Conservation (phyloP, 805 yeast genomes). For the Pichia deserticola region DNA sequence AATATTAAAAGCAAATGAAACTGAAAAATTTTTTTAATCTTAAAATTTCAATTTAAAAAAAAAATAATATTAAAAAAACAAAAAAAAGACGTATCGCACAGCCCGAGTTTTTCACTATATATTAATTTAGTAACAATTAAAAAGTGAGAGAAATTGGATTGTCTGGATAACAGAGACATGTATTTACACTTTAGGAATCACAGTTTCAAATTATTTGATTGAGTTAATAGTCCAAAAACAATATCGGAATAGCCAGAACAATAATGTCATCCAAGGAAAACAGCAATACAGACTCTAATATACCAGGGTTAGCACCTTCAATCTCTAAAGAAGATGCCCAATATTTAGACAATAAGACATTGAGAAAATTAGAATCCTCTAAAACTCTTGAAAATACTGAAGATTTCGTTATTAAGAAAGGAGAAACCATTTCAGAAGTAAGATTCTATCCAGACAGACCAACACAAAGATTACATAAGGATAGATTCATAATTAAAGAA, state of each 20-base stretch:
- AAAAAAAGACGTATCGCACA: too few species aligned
- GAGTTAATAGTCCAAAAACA: too few species aligned
- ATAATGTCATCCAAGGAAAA: neutral
- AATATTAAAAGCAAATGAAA: neutral
- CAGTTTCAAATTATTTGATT: too few species aligned
- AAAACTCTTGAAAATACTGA: constrained; percentile 32
- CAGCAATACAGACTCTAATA: neutral
- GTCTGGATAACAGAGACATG: too few species aligned
- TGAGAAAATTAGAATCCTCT: constrained; percentile 13
- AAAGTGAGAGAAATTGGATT: too few species aligned
- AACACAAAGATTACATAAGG: constrained; percentile 58
- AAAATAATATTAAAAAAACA: too few species aligned
- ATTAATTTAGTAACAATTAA: too few species aligned
- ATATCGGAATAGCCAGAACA: neutral
- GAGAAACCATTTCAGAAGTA: constrained; percentile 40
- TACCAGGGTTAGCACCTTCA: constrained; percentile 5
- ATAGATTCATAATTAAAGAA: constrained; percentile 63
- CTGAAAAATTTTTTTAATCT: too few species aligned
- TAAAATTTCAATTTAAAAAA: too few species aligned
- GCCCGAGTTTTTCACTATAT: too few species aligned
- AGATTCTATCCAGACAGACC: constrained; percentile 88
- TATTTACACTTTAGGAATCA: too few species aligned
- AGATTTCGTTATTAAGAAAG: constrained; percentile 35
- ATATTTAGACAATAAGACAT: constrained; percentile 22
- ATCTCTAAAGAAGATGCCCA: constrained; percentile 13